A percentile compares a stretch with the other conserved stretches of the same genome.
Conservation (phyloP, 176 grass and related monocot genomes). For the Bothriochloa decipiens region DNA sequence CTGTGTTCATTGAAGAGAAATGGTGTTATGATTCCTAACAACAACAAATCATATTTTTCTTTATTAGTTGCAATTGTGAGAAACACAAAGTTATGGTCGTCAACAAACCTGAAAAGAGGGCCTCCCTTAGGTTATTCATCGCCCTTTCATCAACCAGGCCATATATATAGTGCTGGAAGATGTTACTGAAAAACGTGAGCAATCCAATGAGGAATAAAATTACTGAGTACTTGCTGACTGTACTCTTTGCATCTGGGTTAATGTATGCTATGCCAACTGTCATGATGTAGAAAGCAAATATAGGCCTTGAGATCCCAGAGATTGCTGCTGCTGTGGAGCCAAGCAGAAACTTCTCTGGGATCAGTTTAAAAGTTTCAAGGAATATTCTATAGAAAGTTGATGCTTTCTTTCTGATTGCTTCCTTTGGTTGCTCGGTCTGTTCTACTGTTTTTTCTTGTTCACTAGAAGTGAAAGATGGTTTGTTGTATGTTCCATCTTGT, state of each 20-base stretch:
- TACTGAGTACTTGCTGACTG: slow-evolving; percentile 51
- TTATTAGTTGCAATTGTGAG: slow-evolving; percentile 28
- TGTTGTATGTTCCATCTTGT: slow-evolving; percentile 11
- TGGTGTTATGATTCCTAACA: slow-evolving; percentile 22
- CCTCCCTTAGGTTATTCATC: slow-evolving; percentile 63
- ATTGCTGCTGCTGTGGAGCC: slow-evolving; percentile 69
- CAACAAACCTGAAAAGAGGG: slow-evolving; percentile 67
- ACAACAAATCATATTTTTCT: slow-evolving; percentile 13
- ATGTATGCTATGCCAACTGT: slow-evolving; percentile 65
- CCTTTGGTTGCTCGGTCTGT: slow-evolving; percentile 12
- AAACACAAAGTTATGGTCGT: neutral
- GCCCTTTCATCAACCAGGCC: slow-evolving; percentile 61
- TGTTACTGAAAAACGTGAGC: slow-evolving; percentile 54
- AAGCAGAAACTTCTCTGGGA: slow-evolving; percentile 47
- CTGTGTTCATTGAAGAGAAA: slow-evolving; percentile 45
- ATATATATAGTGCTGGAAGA: slow-evolving; percentile 70
- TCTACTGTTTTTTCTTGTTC: slow-evolving; percentile 49
- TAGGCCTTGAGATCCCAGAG: slow-evolving; percentile 64
- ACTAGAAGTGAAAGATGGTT: neutral
- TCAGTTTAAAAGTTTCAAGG: slow-evolving; percentile 43
- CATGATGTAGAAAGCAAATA: slow-evolving; percentile 71
- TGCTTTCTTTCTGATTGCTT: slow-evolving; percentile 36
- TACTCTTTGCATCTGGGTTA: slow-evolving; percentile 43
- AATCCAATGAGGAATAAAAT: slow-evolving; percentile 53
- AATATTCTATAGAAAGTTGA: slow-evolving; percentile 63